Evolutionary conservation across 2,329 filamentous ascomycete species (phyloP).

Genomic region (Aspergillaceae sp.): DNA sequence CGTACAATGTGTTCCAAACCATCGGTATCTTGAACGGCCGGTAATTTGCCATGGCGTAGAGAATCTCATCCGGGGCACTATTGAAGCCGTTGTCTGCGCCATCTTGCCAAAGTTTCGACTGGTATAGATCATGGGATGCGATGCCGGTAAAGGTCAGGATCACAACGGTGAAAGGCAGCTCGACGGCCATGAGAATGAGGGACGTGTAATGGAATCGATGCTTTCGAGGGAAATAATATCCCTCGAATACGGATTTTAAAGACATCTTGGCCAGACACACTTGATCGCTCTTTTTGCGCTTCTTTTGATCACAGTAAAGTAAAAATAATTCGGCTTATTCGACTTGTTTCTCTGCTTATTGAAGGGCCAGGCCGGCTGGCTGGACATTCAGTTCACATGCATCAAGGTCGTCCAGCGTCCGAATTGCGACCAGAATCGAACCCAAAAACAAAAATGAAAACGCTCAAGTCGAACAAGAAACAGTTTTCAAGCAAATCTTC

Average conservation of each 20-base stretch:
- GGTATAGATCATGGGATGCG: constrained; percentile 53
- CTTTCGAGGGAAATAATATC: constrained; percentile 43
- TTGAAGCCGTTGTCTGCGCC: constrained; percentile 56
- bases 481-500: no score
- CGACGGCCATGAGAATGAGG: constrained; percentile 45
- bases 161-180: constrained; percentile 50
- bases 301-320: background rate
- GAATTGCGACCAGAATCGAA: constrained; percentile 1
- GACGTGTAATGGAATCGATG: constrained; percentile 48
- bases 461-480: constrained; percentile 11
- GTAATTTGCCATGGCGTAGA: constrained; percentile 55
- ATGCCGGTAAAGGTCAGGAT: constrained; percentile 54
- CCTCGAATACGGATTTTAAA: background rate
- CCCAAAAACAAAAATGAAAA: background rate
- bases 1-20: constrained; percentile 53
- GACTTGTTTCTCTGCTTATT: background rate
- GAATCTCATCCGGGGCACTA: constrained; percentile 46
- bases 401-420: constrained; percentile 6
- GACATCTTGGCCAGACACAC: background rate
- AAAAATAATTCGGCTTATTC: background rate
- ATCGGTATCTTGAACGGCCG: constrained; percentile 44
- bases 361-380: constrained; percentile 32
- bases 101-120: constrained; percentile 54
- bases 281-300: background rate
- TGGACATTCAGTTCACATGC: constrained; percentile 22